A percentile compares a stretch with the other conserved stretches of the same genome.
phyloP scores from a whole-genome alignment of 306 rosid genomes.

The Fagus crenata region DNA sequence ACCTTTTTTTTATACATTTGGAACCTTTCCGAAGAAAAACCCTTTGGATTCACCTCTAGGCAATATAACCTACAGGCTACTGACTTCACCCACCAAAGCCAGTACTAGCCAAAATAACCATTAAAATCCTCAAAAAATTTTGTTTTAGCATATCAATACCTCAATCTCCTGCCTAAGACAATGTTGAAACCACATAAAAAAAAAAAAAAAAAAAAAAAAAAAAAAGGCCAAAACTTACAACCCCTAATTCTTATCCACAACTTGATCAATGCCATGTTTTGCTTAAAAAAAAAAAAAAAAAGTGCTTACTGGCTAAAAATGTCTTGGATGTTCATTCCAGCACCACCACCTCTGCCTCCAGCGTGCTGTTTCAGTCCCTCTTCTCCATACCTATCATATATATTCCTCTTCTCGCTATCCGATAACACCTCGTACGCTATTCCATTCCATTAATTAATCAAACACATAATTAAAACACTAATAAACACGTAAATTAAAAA shows the following conservation, averaged over 20 bases:
- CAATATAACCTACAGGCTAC: too few species aligned
- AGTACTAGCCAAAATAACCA: not conserved
- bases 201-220: not conserved
- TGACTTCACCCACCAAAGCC: too few species aligned
- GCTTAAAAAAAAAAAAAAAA: too few species aligned
- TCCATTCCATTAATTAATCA: constrained; percentile 24
- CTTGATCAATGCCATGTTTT: not conserved
- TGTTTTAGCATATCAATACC: not conserved
- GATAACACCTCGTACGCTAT: constrained; percentile 88
- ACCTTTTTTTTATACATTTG: too few species aligned
- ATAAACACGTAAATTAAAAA: not conserved
- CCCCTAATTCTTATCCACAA: not conserved
- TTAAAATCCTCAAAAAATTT: not conserved
- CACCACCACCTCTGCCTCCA: constrained; percentile 87
- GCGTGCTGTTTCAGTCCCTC: constrained; percentile 99
- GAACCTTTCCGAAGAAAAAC: too few species aligned
- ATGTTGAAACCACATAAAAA: not conserved
- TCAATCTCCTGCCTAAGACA: not conserved
- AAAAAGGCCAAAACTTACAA: not conserved
- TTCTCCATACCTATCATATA: constrained; percentile 87
- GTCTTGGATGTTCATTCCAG: constrained; percentile 80
- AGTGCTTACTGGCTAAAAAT: constrained; percentile 72
- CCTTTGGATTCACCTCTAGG: too few species aligned
- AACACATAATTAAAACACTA: constrained; percentile 15
- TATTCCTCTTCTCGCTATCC: constrained; percentile 78